Base-by-base conservation (phyloP, 2,329 filamentous ascomycete genomes). In the Geosmithia morbida region DNA sequence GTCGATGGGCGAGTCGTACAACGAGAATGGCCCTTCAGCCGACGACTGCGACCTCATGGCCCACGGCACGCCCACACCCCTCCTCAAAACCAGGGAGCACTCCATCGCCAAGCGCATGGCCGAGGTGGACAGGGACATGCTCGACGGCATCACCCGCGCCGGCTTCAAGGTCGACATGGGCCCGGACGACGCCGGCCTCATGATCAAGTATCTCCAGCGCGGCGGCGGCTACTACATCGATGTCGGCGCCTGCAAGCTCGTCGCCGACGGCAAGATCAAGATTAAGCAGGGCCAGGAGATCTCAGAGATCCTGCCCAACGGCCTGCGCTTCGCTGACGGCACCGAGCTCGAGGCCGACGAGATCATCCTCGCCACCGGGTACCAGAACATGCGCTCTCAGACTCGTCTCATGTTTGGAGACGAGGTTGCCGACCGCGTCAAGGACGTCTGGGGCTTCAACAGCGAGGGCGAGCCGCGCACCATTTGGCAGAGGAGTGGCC, bases 191-290 rank as follows among this genome's bases (percentile, higher is more conserved):
- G 65, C 70, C 0, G 80, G 81, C 0, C 64, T 83, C 3, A 68
- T 77, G 48, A 60, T 74, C 46, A 82, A 83, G 58, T 84, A 83
- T 55, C 69, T 81, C 51, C 76, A 80, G 53, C 71, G 76, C 2
- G 79, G 79, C 1, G 81, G 82, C 0, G 81, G 81, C 0, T 85
- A 84, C 56, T 85, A 85, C 60, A 81, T 85, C 51, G 78, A 85
- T 50, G 79, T 83, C 1, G 82, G 82, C 0, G 75, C 72, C 0
- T 75, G 74, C 0, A 61, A 75, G 54, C 67, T 84, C 20, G 81
- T 85, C 49, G 66, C 67, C 2, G 74, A 81, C 13, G 79, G 80
- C 1, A 77, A 76, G 56, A 77, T 85, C 57, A 77, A 76, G 53
- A 64, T 85, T 22, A 76, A 76, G 57, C 72, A 77, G 41, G 76